These are phyloP conservation scores for Ilex asprella DNA, from an alignment of 257 asterid genomes.

Conservation along the genomic window DNA sequence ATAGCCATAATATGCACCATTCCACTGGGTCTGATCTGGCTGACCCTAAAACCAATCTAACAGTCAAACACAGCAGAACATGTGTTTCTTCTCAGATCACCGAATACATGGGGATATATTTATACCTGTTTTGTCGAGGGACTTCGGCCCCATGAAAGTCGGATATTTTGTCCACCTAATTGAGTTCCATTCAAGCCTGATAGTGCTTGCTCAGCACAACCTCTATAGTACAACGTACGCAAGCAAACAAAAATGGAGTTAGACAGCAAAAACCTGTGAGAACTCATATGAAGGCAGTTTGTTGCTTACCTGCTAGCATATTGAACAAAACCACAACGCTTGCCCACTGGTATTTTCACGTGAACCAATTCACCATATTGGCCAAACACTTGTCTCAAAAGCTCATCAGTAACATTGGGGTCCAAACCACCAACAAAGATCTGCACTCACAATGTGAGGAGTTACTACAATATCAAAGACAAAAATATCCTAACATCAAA, in stretches of 20 bases:
- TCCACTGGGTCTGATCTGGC: conserved; percentile 66
- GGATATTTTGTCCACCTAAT: conserved; percentile 70
- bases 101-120: too few relatives aligned
- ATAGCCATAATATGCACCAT: conserved; percentile 51
- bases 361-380: conserved; percentile 72
- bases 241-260: background rate
- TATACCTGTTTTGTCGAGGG: conserved; percentile 82
- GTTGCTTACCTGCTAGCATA: conserved; percentile 59
- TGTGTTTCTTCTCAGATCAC: background rate
- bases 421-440: conserved; percentile 86
- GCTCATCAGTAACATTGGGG: conserved; percentile 72
- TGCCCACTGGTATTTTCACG: conserved; percentile 81
- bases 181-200: conserved; percentile 54
- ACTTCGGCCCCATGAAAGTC: conserved; percentile 96
- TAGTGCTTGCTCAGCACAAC: conserved; percentile 74
- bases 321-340: conserved; percentile 94
- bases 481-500: background rate
- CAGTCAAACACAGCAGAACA: background rate
- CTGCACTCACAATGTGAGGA: conserved; percentile 30
- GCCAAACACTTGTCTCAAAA: conserved; percentile 72
- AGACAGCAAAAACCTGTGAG: background rate
- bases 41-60: conserved; percentile 6
- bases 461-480: conserved; percentile 5
- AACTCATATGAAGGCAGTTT: background rate
- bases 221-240: conserved; percentile 25